A percentile compares a stretch with the other conserved stretches of the same genome.
phyloP scores from a whole-genome alignment of 768 basidiomycete genomes.

The Sistotremastrum suecicum region DNA sequence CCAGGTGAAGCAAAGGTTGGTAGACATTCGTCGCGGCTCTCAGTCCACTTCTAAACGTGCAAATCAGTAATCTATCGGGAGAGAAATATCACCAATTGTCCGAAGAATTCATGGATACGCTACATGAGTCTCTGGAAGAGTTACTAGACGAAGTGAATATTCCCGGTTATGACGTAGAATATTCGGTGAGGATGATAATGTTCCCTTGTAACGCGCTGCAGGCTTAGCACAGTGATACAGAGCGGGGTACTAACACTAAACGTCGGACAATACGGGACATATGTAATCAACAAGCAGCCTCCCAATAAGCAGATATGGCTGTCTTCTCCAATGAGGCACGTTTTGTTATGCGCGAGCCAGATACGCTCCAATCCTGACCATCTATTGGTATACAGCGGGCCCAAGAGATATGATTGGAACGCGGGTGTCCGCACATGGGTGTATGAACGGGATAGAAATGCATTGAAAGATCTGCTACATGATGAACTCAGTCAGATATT shows the following conservation, averaged over 20 bases:
- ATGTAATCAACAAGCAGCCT: conserved; percentile 95
- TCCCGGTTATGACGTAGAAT: conserved; percentile 69
- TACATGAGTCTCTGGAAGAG: conserved; percentile 64
- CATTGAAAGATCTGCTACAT: conserved; percentile 49
- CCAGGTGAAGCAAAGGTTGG: conserved; percentile 3
- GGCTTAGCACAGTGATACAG: conserved; percentile 24
- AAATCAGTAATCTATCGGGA: conserved; percentile 35
- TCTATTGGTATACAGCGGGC: conserved; percentile 42
- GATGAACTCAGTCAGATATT: conserved; percentile 44
- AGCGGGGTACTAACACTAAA: conserved; percentile 81
- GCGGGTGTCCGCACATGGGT: conserved; percentile 49
- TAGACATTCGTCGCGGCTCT: not conserved
- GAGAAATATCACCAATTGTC: conserved; percentile 59
- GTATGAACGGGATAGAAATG: conserved; percentile 53
- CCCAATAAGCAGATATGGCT: conserved; percentile 97
- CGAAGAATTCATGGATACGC: conserved; percentile 60
- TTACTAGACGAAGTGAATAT: conserved; percentile 47
- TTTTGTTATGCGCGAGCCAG: conserved; percentile 1
- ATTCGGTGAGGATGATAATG: conserved; percentile 38
- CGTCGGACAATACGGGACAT: conserved; percentile 67
- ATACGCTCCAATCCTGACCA: not conserved
- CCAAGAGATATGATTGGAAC: conserved; percentile 81
- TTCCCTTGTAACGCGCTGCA: not conserved
- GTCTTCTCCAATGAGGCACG: conserved; percentile 74
- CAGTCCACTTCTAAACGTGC: not conserved